phyloP scores from a whole-genome alignment of 1,284 basidiomycete genomes.

The Wallemia ichthyophaga region DNA sequence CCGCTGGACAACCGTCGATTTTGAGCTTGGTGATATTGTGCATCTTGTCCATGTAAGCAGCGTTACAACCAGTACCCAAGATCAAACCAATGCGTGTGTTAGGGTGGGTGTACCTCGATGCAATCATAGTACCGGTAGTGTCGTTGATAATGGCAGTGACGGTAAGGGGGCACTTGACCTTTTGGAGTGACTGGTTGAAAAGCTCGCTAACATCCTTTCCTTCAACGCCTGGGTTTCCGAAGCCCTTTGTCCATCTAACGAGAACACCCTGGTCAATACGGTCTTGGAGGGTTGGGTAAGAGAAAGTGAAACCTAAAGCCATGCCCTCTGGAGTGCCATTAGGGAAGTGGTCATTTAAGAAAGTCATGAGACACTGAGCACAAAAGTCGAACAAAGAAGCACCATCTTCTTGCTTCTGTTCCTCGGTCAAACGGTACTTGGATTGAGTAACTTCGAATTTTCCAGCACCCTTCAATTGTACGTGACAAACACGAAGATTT shows the following conservation, averaged over 20 bases:
- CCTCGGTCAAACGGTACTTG: constrained; percentile 86
- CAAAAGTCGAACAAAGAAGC: constrained; percentile 90
- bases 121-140: constrained; percentile 87
- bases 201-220: constrained; percentile 72
- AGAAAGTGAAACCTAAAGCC: constrained; percentile 89
- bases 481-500: constrained; percentile 88
- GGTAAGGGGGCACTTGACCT: constrained; percentile 30
- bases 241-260: constrained; percentile 97
- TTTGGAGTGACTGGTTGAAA: constrained; percentile 55
- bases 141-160: constrained; percentile 79
- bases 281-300: constrained; percentile 74
- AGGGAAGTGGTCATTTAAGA: constrained; percentile 46
- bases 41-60: constrained; percentile 70
- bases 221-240: constrained; percentile 72
- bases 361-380: constrained; percentile 68
- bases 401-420: constrained; percentile 94
- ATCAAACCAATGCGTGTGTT: constrained; percentile 77
- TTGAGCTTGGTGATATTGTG: constrained; percentile 44
- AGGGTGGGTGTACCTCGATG: constrained; percentile 81
- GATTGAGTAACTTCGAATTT: constrained; percentile 95
- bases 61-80: constrained; percentile 95
- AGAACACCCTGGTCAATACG: constrained; percentile 80
- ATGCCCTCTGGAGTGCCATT: constrained; percentile 25
- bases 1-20: constrained; percentile 30
- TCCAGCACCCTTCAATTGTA: constrained; percentile 62